phyloP scores from a whole-genome alignment of 345 rosid species.

The Odontarrhena argentea region DNA sequence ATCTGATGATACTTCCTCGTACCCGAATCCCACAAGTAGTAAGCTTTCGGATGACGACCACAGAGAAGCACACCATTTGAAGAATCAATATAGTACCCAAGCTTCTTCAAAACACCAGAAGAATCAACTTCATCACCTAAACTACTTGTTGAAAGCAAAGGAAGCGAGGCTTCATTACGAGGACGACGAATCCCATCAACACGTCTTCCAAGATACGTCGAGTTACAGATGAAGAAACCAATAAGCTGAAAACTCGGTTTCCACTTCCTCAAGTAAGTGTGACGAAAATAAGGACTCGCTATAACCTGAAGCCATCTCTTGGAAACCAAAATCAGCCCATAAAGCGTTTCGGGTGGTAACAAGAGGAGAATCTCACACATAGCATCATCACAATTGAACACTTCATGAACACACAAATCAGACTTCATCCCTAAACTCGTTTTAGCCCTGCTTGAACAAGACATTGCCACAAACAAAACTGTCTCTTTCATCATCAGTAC shows the following conservation, averaged over 20 bases:
- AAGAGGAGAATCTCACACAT: conserved; percentile 52
- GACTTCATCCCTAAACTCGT: conserved; percentile 28
- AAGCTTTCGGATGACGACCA: conserved; percentile 70
- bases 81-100: conserved; percentile 71
- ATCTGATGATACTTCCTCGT: conserved; percentile 45
- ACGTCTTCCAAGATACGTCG: conserved; percentile 54
- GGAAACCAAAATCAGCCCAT: conserved; percentile 50
- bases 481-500: conserved; percentile 31
- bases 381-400: conserved; percentile 52
- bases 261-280: conserved; percentile 51
- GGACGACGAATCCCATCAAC: conserved; percentile 45
- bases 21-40: conserved; percentile 57
- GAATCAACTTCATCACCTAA: conserved; percentile 59
- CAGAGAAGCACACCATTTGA: conserved; percentile 62
- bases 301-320: conserved; percentile 64
- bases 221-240: conserved; percentile 60
- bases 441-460: conserved; percentile 28
- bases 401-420: conserved; percentile 38
- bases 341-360: conserved; percentile 54
- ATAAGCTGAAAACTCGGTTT: conserved; percentile 47
- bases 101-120: conserved; percentile 50
- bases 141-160: conserved; percentile 53
- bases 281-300: conserved; percentile 51
- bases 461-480: conserved; percentile 26
- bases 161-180: conserved; percentile 56